Evolutionary conservation across 2,329 filamentous ascomycete genomes (phyloP).

Genomic region (Diaporthe amygdali): DNA sequence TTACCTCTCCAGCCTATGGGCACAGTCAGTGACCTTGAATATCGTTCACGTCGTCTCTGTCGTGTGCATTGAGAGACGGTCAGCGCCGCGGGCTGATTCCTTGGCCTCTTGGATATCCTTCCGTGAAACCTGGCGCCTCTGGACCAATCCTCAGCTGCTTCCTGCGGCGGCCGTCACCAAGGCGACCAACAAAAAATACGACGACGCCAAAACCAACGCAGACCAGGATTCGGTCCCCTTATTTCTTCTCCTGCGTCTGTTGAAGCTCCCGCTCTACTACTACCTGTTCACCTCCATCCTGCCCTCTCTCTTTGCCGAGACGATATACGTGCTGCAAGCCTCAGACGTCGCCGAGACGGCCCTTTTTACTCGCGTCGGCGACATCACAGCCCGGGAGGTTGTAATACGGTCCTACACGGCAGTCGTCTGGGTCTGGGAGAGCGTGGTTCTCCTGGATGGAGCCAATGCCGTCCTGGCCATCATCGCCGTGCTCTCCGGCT

Average conservation of each 20-base stretch:
- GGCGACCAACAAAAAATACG: not conserved
- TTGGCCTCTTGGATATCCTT: not conserved
- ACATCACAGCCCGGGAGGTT: not conserved
- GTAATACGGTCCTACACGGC: not conserved
- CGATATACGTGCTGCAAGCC: not conserved
- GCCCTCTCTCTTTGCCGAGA: not conserved
- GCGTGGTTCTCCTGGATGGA: constrained; percentile 18
- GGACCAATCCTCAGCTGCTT: not conserved
- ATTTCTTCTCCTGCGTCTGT: not conserved
- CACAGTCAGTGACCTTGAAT: not conserved
- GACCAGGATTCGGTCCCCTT: not conserved
- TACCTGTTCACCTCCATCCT: not conserved
- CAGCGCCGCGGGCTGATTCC: not conserved
- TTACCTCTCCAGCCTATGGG: not conserved
- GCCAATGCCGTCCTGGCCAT: constrained; percentile 13
- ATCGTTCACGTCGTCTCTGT: not conserved
- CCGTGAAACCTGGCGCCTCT: not conserved
- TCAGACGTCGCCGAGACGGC: not conserved
- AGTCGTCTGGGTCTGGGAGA: constrained; percentile 9
- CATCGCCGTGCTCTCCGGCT: constrained; percentile 3
- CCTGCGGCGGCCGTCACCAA: not conserved
- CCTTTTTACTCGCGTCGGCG: not conserved
- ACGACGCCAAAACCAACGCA: not conserved
- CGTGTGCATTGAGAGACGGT: not conserved
- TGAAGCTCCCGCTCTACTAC: not conserved